Conservation (phyloP, 1,284 basidiomycete genomes). For the Puccinia horiana region DNA sequence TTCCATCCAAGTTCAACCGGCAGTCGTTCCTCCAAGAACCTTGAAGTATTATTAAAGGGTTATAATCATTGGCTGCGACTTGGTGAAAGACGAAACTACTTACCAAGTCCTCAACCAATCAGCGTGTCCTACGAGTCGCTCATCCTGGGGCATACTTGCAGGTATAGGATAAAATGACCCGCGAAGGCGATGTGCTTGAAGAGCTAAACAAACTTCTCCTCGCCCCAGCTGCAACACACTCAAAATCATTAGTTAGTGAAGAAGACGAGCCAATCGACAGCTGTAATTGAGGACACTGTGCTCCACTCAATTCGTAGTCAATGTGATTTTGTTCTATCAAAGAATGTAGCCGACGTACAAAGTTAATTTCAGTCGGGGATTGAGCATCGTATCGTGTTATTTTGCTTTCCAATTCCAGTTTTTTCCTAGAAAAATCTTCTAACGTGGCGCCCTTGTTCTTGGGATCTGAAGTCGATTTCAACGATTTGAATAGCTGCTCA, state of each 20-base stretch:
- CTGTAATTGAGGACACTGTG: not conserved
- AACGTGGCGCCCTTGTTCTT: not conserved
- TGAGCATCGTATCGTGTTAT: not conserved
- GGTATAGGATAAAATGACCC: not conserved
- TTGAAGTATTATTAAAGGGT: not conserved
- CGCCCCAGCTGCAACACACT: conserved; percentile 7
- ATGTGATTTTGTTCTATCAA: not conserved
- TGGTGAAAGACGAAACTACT: not conserved
- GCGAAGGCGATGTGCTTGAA: conserved; percentile 12
- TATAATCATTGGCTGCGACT: not conserved
- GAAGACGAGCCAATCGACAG: not conserved
- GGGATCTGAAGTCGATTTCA: not conserved
- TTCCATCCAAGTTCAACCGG: conserved; percentile 38
- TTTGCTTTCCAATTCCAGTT: conserved; percentile 11
- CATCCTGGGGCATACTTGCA: not conserved
- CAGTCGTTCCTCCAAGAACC: conserved; percentile 35
- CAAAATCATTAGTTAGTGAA: not conserved
- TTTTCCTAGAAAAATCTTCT: conserved; percentile 22
- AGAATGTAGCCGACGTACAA: conserved; percentile 7
- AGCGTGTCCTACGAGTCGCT: not conserved
- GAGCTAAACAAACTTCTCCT: conserved; percentile 33
- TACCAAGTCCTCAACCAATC: conserved; percentile 41
- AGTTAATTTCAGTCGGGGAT: conserved; percentile 6
- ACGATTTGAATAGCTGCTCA: conserved; percentile 18
- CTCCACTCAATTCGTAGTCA: not conserved